These are phyloP conservation scores for Gnetum montanum DNA, from an alignment of 75 land plant species.

Conservation along the genomic window DNA sequence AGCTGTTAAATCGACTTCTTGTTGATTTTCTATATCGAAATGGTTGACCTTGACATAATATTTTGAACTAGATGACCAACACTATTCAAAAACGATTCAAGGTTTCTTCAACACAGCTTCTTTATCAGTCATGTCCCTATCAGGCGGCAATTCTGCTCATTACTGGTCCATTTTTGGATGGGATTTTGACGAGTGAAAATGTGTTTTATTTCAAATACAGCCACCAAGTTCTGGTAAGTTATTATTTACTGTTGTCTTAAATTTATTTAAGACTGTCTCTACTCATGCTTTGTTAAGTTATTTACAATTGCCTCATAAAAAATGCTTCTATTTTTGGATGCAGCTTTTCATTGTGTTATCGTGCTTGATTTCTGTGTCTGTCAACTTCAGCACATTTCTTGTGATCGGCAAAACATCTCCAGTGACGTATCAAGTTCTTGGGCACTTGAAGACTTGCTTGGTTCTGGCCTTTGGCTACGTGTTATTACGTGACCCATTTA, in stretches of 20 bases:
- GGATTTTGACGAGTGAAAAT: constrained; percentile 69
- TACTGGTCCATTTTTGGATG: constrained; percentile 88
- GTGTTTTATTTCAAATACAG: constrained; percentile 89
- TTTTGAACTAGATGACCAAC: constrained; percentile 79
- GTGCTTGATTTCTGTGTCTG: constrained; percentile 94
- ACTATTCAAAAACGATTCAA: constrained; percentile 94
- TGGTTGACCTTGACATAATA: neutral
- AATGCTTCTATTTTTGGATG: constrained; percentile 13
- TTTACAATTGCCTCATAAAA: neutral
- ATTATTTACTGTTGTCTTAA: no score
- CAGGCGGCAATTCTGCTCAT: constrained; percentile 79
- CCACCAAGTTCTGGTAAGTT: constrained; percentile 71
- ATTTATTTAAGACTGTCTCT: no score
- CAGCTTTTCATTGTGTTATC: constrained; percentile 91
- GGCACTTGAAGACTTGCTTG: constrained; percentile 94
- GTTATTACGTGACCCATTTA: constrained; percentile 86
- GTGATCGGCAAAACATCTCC: constrained; percentile 98
- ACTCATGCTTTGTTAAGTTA: neutral
- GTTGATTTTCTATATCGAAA: no score
- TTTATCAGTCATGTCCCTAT: constrained; percentile 91
- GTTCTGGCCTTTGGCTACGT: constrained; percentile 95
- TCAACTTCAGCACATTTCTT: constrained; percentile 96
- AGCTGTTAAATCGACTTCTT: no score
- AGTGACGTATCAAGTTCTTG: constrained; percentile 95
- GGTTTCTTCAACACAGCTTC: constrained; percentile 91